Evolutionary conservation across 148 eudicot genomes (phyloP).

Genomic region (Nepenthes mirabilis): DNA sequence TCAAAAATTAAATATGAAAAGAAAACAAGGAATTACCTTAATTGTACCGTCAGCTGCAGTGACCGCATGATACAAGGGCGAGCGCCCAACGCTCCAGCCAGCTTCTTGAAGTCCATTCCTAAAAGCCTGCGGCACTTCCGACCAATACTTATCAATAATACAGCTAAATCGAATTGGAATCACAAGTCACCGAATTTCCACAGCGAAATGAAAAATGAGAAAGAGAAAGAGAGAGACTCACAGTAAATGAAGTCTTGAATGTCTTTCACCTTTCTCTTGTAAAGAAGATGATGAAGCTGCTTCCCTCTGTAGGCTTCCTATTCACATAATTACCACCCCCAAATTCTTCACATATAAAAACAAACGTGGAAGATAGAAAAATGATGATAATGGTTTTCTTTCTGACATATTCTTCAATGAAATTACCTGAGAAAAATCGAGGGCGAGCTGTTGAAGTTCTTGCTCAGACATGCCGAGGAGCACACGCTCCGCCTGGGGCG

Average conservation of each 20-base stretch:
- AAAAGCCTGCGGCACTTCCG: constrained; percentile 73
- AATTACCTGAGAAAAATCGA: constrained; percentile 69
- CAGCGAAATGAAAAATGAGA: neutral
- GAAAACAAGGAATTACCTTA: constrained; percentile 35
- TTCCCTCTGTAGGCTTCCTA: constrained; percentile 88
- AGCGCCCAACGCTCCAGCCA: constrained; percentile 87
- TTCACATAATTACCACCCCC: neutral
- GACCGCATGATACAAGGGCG: constrained; percentile 50
- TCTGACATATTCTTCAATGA: neutral
- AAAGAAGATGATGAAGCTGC: constrained; percentile 76
- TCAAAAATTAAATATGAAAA: too few relatives aligned
- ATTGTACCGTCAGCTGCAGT: constrained; percentile 89
- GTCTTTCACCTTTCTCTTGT: constrained; percentile 79
- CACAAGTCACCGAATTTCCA: neutral
- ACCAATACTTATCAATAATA: neutral
- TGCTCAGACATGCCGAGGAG: constrained; percentile 87
- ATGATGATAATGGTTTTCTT: neutral
- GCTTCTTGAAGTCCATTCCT: constrained; percentile 70
- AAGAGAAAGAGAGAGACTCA: constrained; percentile 15
- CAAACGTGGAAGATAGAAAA: neutral
- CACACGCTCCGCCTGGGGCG: neutral
- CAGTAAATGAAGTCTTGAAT: constrained; percentile 64
- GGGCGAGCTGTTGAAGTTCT: constrained; percentile 77
- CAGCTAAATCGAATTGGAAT: too few relatives aligned
- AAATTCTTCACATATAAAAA: neutral